Evolutionary conservation across 2,329 filamentous ascomycete genomes (phyloP).

Genomic region (Neonectria sp.): DNA sequence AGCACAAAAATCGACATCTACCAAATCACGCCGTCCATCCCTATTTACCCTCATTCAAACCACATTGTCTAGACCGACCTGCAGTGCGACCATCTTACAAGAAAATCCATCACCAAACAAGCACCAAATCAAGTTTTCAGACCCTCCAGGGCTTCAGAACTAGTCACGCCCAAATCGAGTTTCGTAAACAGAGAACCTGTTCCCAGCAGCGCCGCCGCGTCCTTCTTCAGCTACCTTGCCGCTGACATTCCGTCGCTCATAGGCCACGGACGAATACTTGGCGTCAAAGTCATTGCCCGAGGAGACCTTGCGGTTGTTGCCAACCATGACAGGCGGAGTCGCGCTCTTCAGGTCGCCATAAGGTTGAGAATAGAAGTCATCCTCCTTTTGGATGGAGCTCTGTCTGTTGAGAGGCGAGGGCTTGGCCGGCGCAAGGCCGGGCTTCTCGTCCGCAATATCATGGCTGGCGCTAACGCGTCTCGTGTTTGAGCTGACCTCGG

Average conservation of each 20-base stretch:
- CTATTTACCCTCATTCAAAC: constrained; percentile 12
- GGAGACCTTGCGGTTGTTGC: constrained; percentile 67
- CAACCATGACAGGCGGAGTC: constrained; percentile 69
- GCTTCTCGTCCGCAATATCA: constrained; percentile 62
- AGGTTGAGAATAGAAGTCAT: constrained; percentile 67
- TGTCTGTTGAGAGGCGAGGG: constrained; percentile 46
- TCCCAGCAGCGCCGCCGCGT: constrained; percentile 56
- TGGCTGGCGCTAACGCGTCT: constrained; percentile 59
- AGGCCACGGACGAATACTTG: constrained; percentile 49
- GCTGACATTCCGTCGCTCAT: constrained; percentile 74
- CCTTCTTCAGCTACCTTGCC: constrained; percentile 83
- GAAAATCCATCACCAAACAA: constrained; percentile 10
- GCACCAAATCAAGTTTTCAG: constrained; percentile 4
- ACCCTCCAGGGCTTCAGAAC: not conserved
- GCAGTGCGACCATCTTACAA: constrained; percentile 39
- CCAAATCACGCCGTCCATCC: constrained; percentile 22
- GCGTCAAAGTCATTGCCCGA: constrained; percentile 70
- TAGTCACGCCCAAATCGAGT: constrained; percentile 16
- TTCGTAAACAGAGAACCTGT: constrained; percentile 41
- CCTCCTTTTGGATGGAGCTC: constrained; percentile 66
- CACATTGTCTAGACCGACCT: constrained; percentile 28
- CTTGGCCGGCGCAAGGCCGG: constrained; percentile 31
- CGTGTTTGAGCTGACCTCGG: constrained; percentile 63
- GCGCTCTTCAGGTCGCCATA: constrained; percentile 71
- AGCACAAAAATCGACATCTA: constrained; percentile 20